phyloP scores from a whole-genome alignment of 1,284 basidiomycete species.

The Neolentinus lepideus region DNA sequence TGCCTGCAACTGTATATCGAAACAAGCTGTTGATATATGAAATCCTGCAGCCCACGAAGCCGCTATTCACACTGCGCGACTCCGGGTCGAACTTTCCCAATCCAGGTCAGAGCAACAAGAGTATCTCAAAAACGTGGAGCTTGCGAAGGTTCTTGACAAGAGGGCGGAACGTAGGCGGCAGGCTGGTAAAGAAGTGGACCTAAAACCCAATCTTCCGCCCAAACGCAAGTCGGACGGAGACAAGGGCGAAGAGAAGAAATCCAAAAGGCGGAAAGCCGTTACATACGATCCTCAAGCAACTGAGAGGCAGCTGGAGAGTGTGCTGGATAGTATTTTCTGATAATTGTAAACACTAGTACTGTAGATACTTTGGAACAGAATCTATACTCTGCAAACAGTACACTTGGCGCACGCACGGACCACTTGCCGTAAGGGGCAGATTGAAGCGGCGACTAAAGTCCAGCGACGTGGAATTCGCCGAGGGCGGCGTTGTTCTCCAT shows the following conservation, averaged over 20 bases:
- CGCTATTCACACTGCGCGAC: conserved; percentile 79
- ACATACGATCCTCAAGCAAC: conserved; percentile 15
- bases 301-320: conserved; percentile 31
- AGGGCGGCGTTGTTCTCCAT: conserved; percentile 36
- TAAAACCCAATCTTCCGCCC: not conserved
- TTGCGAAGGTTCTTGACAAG: conserved; percentile 87
- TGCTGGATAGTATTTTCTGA: conserved; percentile 53
- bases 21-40: conserved; percentile 1
- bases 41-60: conserved; percentile 80
- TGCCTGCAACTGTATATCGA: not conserved
- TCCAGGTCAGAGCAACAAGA: conserved; percentile 87
- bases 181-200: conserved; percentile 13
- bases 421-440: conserved; percentile 6
- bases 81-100: conserved; percentile 88
- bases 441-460: conserved; percentile 42
- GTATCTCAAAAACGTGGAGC: conserved; percentile 92
- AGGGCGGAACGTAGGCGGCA: conserved; percentile 64
- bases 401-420: conserved; percentile 5
- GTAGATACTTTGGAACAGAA: not conserved
- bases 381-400: too few relatives aligned
- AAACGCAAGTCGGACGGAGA: conserved; percentile 28
- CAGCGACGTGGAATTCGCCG: conserved; percentile 10
- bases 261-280: conserved; percentile 22
- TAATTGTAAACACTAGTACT: not conserved
- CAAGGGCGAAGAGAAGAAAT: conserved; percentile 31